Evolutionary conservation across 2,329 filamentous ascomycete genomes (phyloP), one percentile per base, ranked within the genome.

Genomic region (Epichloe festucae): DNA sequence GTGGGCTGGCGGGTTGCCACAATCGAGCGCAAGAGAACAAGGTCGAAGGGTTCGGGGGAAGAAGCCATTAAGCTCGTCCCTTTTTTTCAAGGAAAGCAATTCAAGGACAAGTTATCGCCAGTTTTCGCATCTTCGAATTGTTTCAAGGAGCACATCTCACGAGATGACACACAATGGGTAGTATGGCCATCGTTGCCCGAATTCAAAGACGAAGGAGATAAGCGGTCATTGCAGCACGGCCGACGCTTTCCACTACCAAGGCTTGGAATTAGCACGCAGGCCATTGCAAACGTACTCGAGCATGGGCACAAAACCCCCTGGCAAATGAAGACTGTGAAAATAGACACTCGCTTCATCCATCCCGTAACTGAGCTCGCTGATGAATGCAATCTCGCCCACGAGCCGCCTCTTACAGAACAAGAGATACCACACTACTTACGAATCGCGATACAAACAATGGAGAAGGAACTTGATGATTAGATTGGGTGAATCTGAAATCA

Each of bases 121-220:
- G 53, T 70, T 31, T 66, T 70, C 44, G 63, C 61, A 21, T 57
- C 56, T 14, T 52, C 55, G 17, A 64, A 57, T 51, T 69, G 66
- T 55, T 70, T 69, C 58, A 64, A 63, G 50, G 54, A 58, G 19
- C 49, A 55, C 19, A 48, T 48, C 10, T 53, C 53, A 14, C 52
- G 41, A 15, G 51, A 57, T 17, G 46, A 54, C 7, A 46, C 57
- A 6, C 46, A 48, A 21, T 55, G 49, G 11, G 62, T 58, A 21
- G 57, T 60, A 44, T 70, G 68, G 68, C 68, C 68, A 1, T 60
- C 62, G 8, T 54, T 66, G 40, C 56, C 65, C 12, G 66, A 68
- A 50, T 59, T 69, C 31, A 69, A 69, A 48, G 64, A 66, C 27
- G 63, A 65, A 14, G 64, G 65, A 38, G 63, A 69, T 50, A 62